Conservation (phyloP, 176 grass and related monocot species). For the Juncus inflexus region DNA sequence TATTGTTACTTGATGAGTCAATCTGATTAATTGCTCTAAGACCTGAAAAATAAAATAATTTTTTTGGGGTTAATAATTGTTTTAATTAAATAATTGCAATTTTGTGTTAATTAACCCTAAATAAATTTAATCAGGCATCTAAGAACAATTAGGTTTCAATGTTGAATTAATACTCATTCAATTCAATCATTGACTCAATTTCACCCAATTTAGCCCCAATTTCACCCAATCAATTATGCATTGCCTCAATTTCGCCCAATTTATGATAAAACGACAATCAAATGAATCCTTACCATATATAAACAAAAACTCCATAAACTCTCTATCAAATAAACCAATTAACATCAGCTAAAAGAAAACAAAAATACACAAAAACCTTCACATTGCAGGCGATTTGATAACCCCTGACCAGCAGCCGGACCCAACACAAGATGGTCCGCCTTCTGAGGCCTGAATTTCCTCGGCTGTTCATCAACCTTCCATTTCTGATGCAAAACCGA, state of each 20-base stretch:
- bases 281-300: not conserved
- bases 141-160: no score
- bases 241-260: no score
- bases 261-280: no score
- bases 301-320: not conserved
- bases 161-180: no score
- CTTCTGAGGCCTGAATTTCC: conserved; percentile 16
- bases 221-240: no score
- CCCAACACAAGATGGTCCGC: conserved; percentile 49
- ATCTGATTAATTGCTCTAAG: conserved; percentile 55
- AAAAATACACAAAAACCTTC: conserved; percentile 28
- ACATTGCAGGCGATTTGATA: conserved; percentile 65
- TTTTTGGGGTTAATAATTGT: no score
- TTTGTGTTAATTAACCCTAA: no score
- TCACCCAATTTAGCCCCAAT: no score
- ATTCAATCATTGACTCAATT: no score
- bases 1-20: conserved; percentile 28
- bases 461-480: conserved; percentile 26
- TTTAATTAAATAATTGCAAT: no score
- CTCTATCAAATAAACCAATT: not conserved
- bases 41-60: conserved; percentile 43
- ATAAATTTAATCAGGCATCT: no score
- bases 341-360: not conserved
- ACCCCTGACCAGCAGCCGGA: conserved; percentile 54
- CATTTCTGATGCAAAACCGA: conserved; percentile 42